phyloP scores from a whole-genome alignment of 805 yeast genomes.

The Isabelozyma pseudorhagii region DNA sequence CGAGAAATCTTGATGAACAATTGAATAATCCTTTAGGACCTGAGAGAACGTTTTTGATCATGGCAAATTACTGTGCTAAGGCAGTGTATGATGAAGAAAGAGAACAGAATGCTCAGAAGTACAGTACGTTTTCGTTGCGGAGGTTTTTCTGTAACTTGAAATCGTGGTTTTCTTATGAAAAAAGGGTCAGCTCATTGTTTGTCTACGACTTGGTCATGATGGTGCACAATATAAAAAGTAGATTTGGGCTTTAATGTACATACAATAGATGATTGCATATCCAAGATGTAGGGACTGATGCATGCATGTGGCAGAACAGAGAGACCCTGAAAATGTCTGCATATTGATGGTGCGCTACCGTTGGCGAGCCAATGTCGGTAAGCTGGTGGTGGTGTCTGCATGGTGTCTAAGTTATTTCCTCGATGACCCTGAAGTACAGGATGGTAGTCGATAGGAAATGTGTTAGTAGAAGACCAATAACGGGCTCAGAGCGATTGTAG shows the following conservation, averaged over 20 bases:
- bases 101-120: constrained; percentile 30
- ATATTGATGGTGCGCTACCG: no score
- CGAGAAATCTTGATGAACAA: constrained; percentile 83
- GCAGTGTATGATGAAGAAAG: constrained; percentile 69
- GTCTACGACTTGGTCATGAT: constrained; percentile 32
- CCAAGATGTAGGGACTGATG: neutral
- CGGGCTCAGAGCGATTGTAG: no score
- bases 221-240: constrained; percentile 9
- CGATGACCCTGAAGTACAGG: no score
- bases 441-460: no score
- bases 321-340: no score
- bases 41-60: constrained; percentile 79
- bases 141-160: constrained; percentile 4
- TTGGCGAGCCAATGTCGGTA: no score
- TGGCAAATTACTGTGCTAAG: constrained; percentile 86
- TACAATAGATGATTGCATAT: neutral
- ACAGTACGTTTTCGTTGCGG: constrained; percentile 15
- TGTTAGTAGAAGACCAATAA: no score
- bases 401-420: no score
- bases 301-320: no score
- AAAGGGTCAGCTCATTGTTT: constrained; percentile 26
- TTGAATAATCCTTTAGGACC: constrained; percentile 81
- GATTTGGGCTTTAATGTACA: neutral
- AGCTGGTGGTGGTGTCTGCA: no score
- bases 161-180: constrained; percentile 35